These are phyloP conservation scores for Scheffersomyces parashehatae DNA, from an alignment of 1,139 yeast genomes.

Conservation along the genomic window DNA sequence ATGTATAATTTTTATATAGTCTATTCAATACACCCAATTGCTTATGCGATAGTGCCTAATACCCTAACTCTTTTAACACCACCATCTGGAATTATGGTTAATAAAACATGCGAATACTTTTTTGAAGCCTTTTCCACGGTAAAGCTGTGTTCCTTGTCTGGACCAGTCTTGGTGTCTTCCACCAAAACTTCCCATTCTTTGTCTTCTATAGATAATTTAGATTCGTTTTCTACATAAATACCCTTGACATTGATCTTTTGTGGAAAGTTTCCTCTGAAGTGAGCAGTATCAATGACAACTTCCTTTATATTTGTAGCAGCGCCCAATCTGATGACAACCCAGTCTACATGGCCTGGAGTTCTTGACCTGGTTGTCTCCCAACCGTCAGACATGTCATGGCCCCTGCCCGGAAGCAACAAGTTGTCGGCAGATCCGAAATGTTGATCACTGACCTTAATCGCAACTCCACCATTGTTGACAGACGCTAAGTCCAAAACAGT, in stretches of 20 bases:
- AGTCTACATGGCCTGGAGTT: slow-evolving; percentile 78
- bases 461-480: slow-evolving; percentile 87
- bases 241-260: slow-evolving; percentile 70
- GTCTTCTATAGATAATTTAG: slow-evolving; percentile 37
- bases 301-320: slow-evolving; percentile 55
- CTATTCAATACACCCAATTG: neutral
- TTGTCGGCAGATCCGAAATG: slow-evolving; percentile 93
- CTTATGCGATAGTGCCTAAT: slow-evolving; percentile 55
- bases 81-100: slow-evolving; percentile 92
- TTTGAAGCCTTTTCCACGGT: slow-evolving; percentile 22
- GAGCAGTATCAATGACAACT: slow-evolving; percentile 84
- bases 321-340: slow-evolving; percentile 84
- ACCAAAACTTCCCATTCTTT: slow-evolving; percentile 64
- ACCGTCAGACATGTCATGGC: slow-evolving; percentile 95
- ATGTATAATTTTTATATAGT: neutral
- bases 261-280: slow-evolving; percentile 92
- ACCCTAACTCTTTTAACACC: slow-evolving; percentile 91
- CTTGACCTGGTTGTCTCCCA: slow-evolving; percentile 97
- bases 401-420: slow-evolving; percentile 87
- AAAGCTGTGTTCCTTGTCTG: slow-evolving; percentile 76
- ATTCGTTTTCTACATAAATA: slow-evolving; percentile 36
- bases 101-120: slow-evolving; percentile 62
- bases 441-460: slow-evolving; percentile 79
- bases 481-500: slow-evolving; percentile 72
- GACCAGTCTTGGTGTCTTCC: slow-evolving; percentile 68